Evolutionary conservation across 2,329 filamentous ascomycete species (phyloP).

Genomic region (Trichoderma asperellum): DNA sequence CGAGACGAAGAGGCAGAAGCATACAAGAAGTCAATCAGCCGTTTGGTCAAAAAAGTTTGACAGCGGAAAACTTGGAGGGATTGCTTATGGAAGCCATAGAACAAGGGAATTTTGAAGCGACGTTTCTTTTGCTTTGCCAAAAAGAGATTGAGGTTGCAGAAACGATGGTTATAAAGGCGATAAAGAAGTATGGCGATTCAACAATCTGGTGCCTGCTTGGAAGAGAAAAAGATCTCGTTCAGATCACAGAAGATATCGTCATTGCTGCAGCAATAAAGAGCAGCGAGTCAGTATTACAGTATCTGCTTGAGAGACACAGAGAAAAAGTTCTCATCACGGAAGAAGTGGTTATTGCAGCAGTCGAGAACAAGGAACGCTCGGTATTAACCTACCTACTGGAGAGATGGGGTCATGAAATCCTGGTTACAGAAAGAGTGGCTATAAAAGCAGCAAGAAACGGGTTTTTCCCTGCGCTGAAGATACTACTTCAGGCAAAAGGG

Average conservation of each 20-base stretch:
- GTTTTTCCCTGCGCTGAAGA: background rate
- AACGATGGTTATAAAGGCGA: background rate
- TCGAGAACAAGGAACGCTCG: background rate
- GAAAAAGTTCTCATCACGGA: conserved; percentile 2
- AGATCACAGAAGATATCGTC: background rate
- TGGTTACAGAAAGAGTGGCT: background rate
- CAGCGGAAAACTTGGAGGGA: background rate
- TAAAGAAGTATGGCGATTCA: background rate
- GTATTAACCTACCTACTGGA: background rate
- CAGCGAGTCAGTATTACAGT: conserved; percentile 8
- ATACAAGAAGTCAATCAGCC: background rate
- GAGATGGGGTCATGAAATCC: background rate
- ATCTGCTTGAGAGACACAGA: background rate
- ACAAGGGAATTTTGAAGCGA: background rate
- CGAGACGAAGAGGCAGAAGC: background rate
- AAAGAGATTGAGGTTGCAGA: background rate
- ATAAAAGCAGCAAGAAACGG: conserved; percentile 10
- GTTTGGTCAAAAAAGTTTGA: background rate
- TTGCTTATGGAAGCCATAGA: background rate
- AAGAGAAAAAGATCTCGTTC: conserved; percentile 12
- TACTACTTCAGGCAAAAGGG: background rate
- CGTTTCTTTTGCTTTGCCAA: background rate
- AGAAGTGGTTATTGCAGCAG: background rate
- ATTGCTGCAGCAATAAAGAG: background rate
- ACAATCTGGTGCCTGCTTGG: conserved; percentile 1